phyloP scores from a whole-genome alignment of 129 eudicot genomes.

The Smallanthus sonchifolius region DNA sequence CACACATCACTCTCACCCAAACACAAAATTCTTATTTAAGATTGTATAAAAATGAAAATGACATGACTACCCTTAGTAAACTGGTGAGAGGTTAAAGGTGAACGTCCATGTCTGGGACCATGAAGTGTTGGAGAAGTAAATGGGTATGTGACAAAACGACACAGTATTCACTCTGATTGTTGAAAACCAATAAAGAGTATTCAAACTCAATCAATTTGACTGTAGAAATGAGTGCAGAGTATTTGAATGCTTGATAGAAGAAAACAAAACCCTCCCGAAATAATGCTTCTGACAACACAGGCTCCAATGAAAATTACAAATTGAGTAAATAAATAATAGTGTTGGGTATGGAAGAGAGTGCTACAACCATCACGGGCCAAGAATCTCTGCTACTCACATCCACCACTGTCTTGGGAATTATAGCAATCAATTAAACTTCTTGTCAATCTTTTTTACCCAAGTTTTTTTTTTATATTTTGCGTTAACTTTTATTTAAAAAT shows the following conservation, averaged over 20 bases:
- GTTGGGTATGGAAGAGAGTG: background rate
- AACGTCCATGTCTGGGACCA: conserved; percentile 26
- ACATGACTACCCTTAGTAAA: conserved; percentile 13
- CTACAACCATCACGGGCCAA: conserved; percentile 29
- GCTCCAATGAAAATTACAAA: conserved; percentile 7
- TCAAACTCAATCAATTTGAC: conserved; percentile 23
- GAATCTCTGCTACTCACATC: conserved; percentile 32
- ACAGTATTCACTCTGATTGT: conserved; percentile 7
- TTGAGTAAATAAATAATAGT: background rate
- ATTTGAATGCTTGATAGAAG: background rate
- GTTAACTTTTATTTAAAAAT: background rate
- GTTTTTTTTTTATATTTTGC: background rate
- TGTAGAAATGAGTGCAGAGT: background rate
- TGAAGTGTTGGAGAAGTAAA: conserved; percentile 39
- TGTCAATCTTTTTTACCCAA: conserved; percentile 7
- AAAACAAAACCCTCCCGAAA: conserved; percentile 16
- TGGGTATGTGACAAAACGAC: conserved; percentile 33
- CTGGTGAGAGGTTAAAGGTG: conserved; percentile 1
- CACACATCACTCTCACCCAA: no score
- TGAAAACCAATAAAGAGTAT: conserved; percentile 16
- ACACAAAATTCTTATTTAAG: background rate
- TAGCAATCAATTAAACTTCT: background rate
- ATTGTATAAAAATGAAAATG: background rate
- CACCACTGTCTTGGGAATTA: conserved; percentile 3
- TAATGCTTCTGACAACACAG: conserved; percentile 24